phyloP scores from a whole-genome alignment of 208 protist species.

The Crithidia expoeki region DNA sequence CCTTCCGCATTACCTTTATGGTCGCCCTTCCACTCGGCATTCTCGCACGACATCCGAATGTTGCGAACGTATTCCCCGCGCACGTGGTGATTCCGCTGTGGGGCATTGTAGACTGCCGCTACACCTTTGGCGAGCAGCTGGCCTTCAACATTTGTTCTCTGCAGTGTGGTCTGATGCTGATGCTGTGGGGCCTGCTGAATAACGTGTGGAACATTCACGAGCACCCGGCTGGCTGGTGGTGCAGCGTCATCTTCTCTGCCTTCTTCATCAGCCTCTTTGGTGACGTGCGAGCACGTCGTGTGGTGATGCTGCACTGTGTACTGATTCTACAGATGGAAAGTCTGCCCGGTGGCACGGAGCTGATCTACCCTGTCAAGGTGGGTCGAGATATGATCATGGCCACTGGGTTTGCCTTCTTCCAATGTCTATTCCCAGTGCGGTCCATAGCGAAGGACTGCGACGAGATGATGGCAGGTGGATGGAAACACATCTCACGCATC shows the following conservation, averaged over 20 bases:
- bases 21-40: slow-evolving; percentile 47
- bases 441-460: slow-evolving; percentile 45
- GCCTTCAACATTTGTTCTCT: slow-evolving; percentile 20
- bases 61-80: slow-evolving; percentile 36
- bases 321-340: slow-evolving; percentile 68
- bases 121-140: slow-evolving; percentile 62
- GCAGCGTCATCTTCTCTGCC: slow-evolving; percentile 37
- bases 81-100: slow-evolving; percentile 44
- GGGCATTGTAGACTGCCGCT: slow-evolving; percentile 47
- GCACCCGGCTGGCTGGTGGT: slow-evolving; percentile 66
- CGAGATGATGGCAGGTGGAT: slow-evolving; percentile 32
- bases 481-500: slow-evolving; percentile 32
- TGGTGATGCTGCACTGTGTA: slow-evolving; percentile 47
- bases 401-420: slow-evolving; percentile 41
- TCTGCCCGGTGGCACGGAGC: slow-evolving; percentile 18
- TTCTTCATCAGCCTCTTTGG: slow-evolving; percentile 54
- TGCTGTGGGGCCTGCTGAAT: slow-evolving; percentile 46
- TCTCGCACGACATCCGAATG: slow-evolving; percentile 33
- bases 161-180: slow-evolving; percentile 37
- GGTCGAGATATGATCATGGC: slow-evolving; percentile 55
- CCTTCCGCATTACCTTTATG: slow-evolving; percentile 56
- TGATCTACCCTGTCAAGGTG: slow-evolving; percentile 42
- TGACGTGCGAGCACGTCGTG: slow-evolving; percentile 47
- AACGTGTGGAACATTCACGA: slow-evolving; percentile 36
- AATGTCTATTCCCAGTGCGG: slow-evolving; percentile 44